Evolutionary conservation across 139 green algal species (phyloP).

Genomic region (Parachlorella kessleri): DNA sequence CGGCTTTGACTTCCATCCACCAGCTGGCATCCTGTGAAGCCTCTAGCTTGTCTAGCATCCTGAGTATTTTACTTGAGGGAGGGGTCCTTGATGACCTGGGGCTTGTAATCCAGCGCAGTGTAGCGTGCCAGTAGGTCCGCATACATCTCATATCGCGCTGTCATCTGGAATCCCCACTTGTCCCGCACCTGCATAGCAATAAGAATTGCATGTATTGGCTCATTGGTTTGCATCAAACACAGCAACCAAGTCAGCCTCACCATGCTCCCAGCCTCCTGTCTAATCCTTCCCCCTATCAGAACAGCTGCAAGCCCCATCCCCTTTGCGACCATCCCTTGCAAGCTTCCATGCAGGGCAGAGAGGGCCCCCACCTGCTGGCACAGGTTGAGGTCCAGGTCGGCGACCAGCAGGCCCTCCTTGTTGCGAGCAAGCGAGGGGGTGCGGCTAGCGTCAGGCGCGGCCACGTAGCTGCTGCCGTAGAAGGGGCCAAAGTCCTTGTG

Average conservation of each 20-base stretch:
- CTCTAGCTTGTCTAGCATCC: too few species aligned
- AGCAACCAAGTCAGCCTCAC: too few species aligned
- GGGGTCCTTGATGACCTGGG: constrained; percentile 78
- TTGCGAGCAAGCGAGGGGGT: constrained; percentile 71
- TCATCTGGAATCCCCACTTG: constrained; percentile 96
- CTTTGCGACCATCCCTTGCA: too few species aligned
- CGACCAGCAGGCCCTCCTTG: constrained; percentile 88
- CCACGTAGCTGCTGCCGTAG: constrained; percentile 94
- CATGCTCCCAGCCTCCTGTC: too few species aligned
- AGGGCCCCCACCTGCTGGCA: constrained; percentile 79
- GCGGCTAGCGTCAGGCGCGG: constrained; percentile 89
- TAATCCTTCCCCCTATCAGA: too few species aligned
- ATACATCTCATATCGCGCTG: constrained; percentile 92
- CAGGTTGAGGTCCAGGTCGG: constrained; percentile 93
- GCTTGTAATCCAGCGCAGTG: constrained; percentile 69
- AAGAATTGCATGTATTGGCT: too few species aligned
- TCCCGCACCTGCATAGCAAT: constrained; percentile 84
- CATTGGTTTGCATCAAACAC: too few species aligned
- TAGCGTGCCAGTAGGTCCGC: constrained; percentile 77
- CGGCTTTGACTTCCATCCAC: neutral
- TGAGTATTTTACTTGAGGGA: neutral
- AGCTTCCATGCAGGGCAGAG: too few species aligned
- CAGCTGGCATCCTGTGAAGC: too few species aligned
- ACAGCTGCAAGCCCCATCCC: too few species aligned
- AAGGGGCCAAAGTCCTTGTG: constrained; percentile 95